Evolutionary conservation across 2,329 filamentous ascomycete species (phyloP).

Genomic region (Trichoderma semiorbis): DNA sequence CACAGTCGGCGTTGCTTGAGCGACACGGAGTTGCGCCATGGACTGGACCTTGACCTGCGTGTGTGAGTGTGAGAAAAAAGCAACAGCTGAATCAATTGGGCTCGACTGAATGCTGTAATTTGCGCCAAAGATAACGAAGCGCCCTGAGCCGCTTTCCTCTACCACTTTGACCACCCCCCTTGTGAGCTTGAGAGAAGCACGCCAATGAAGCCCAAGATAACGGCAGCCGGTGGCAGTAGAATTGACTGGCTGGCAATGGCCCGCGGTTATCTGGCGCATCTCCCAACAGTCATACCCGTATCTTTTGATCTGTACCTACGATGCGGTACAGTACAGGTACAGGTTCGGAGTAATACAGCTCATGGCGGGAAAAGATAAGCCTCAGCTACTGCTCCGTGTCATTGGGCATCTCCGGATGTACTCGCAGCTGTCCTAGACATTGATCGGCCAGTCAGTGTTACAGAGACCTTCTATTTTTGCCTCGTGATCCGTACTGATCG

Average conservation of each 20-base stretch:
- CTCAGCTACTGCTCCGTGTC: background rate
- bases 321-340: background rate
- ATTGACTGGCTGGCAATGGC: background rate
- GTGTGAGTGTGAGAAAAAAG: background rate
- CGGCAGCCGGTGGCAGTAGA: background rate
- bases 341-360: background rate
- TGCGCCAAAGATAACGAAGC: conserved; percentile 16
- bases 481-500: conserved; percentile 11
- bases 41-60: background rate
- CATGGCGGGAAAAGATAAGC: background rate
- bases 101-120: background rate
- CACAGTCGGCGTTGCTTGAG: background rate
- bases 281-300: background rate
- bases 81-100: background rate
- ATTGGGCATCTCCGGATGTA: background rate
- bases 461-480: conserved; percentile 13
- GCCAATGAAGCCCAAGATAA: conserved; percentile 10
- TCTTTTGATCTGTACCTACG: background rate
- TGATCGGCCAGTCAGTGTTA: conserved; percentile 1
- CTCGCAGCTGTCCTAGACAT: background rate
- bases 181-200: background rate
- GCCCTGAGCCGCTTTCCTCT: background rate
- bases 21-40: background rate
- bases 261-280: background rate
- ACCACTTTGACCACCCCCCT: background rate